Evolutionary conservation across 148 eudicot species (phyloP).

Genomic region (Vaccinium darrowii): DNA sequence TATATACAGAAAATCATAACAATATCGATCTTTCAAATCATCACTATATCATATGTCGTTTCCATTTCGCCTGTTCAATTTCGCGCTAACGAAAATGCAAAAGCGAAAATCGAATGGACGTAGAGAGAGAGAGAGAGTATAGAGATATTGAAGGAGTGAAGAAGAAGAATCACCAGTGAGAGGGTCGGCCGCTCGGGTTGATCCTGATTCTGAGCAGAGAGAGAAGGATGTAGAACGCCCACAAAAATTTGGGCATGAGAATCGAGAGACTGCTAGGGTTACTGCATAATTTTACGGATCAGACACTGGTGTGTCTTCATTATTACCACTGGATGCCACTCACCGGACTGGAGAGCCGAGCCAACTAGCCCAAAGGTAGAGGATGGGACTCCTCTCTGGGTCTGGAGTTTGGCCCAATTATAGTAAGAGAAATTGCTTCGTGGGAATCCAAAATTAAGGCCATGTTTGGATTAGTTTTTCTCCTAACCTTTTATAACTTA

Average conservation of each 20-base stretch:
- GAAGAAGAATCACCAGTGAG: not conserved
- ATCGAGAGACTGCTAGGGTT: not conserved
- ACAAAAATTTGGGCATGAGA: not conserved
- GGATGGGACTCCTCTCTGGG: not conserved
- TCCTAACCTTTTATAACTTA: not conserved
- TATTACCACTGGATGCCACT: conserved; percentile 5
- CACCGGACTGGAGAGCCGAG: not conserved
- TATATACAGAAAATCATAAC: not conserved
- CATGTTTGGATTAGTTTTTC: not conserved
- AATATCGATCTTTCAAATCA: not conserved
- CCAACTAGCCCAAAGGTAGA: not conserved
- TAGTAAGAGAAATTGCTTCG: not conserved
- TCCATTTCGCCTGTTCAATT: not conserved
- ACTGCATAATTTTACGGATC: not conserved
- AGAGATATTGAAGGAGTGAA: not conserved
- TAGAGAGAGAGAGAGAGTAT: not conserved
- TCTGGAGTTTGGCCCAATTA: not conserved
- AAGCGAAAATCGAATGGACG: not conserved
- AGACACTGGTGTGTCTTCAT: not conserved
- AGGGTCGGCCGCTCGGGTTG: not conserved
- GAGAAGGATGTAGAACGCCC: not conserved
- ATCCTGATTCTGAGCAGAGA: not conserved
- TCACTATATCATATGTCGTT: not conserved
- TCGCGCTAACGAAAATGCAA: not conserved
- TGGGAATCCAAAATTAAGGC: not conserved